Evolutionary conservation across 495 filamentous ascomycete genomes (phyloP), one percentile per base, ranked within the genome.

Genomic region (Hypoxylon rickii): DNA sequence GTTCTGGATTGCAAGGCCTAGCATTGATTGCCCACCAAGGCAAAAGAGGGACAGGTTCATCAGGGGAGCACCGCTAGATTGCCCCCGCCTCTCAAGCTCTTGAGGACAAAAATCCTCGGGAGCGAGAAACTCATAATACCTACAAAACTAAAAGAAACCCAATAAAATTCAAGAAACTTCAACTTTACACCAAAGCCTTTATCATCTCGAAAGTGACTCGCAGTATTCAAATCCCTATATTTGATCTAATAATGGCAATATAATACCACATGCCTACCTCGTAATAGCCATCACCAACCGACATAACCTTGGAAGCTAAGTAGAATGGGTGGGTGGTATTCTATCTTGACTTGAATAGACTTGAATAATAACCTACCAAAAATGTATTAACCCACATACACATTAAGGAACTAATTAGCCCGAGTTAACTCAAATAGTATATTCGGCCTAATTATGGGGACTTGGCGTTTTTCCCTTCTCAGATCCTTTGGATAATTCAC

Each of bases 51-150:
- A 57, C 55, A 55, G 65, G 55, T 68, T 60, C 55, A 59, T 43
- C 41, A 42, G 54, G 53, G 21, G 42, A 50, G 56, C 66, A 68
- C 63, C 66, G 63, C 29, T 68, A 51, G 66, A 68, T 64, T 68
- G 66, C 53, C 51, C 42, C 43, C 63, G 33, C 55, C 62, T 62
- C 55, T 52, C 46, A 32, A 29, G 42, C 36, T 53, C 57, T 53
- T 55, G 40, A 48, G 61, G 61, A 67, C 60, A 39, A 34, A 37
- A 62, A 58, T 17, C 52, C 53, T 43, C 32, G 47, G 44, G 51
- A 26, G 51, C 40, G n/a, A 12, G 19, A 41, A 19, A 42, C n/a
- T n/a, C n/a, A n/a, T n/a, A n/a, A n/a, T n/a, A n/a, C 40, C 33
- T 51, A 37, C 52, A 62, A 52, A 48, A 63, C 40, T 52, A 31